Evolutionary conservation across 2,329 filamentous ascomycete species (phyloP), one percentile per base, ranked within the genome.

Genomic region (Davidsoniella australis): DNA sequence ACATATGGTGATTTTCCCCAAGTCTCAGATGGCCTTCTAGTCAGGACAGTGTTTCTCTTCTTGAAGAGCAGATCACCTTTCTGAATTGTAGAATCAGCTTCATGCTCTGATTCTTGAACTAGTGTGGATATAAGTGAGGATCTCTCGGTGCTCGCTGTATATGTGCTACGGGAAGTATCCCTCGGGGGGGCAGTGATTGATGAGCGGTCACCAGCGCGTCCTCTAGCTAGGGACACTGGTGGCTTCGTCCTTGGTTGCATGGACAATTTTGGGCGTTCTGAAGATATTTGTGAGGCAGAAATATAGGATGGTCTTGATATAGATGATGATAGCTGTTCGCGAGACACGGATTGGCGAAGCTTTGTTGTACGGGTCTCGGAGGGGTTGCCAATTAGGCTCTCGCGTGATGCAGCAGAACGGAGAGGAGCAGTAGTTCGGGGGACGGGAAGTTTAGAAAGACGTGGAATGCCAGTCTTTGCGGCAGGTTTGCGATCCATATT

Each of bases 21-120:
- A 5, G 45, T 53, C 39, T 61, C 60, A 0, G 60, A 62, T 0
- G 58, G 57, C n/a, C 58, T 58, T 17, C 60, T 56, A 20, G 63
- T 61, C n/a, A 62, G 52, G 4, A 53, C 55, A 26, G 58, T 60
- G 20, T 26, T 53, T 17, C 41, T 41, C 16, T 53, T 53, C 38
- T 50, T 53, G 29, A 50, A 53, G 5, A 47, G 40, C 1, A 41
- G 40, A 16, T 53, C 29, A 7, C 50, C 51, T 20, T 38, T 39
- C 5, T 17, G 23, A 8, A 26, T 17, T 33, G 5, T 17, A 3
- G 29, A 18, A 2, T 42, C 17, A 6, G 29, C 18, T 12, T 47
- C 44, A 14, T 44, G 14, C 5, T 39, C 23, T 16, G 47, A 16
- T n/a, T 53, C 51, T 20, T 45, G 39, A 23, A 45, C 41, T 9